phyloP scores from a whole-genome alignment of 441 rosid genomes.

The Oxalis stricta region DNA sequence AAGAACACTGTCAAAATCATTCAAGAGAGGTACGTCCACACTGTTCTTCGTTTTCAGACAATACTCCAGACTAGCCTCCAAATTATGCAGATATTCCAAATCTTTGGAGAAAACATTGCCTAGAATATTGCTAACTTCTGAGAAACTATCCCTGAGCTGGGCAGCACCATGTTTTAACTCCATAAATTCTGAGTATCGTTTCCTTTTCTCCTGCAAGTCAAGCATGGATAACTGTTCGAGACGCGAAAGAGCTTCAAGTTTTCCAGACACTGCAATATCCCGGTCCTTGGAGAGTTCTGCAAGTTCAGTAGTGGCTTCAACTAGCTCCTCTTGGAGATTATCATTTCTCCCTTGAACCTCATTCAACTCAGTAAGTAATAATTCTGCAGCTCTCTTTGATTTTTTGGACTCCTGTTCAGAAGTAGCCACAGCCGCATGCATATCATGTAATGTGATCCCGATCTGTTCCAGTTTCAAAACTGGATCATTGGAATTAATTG shows the following conservation, averaged over 20 bases:
- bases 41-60: constrained; percentile 27
- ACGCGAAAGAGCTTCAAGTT: constrained; percentile 47
- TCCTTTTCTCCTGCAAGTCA: constrained; percentile 38
- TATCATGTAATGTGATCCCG: constrained; percentile 36
- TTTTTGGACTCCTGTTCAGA: constrained; percentile 70
- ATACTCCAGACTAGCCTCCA: constrained; percentile 44
- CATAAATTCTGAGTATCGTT: constrained; percentile 34
- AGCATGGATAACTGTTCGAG: constrained; percentile 38
- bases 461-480: constrained; percentile 51
- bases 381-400: constrained; percentile 85
- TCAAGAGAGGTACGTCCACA: constrained; percentile 23
- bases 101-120: constrained; percentile 47
- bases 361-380: constrained; percentile 85
- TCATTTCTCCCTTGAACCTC: constrained; percentile 99
- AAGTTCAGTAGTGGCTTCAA: constrained; percentile 38
- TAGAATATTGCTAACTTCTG: constrained; percentile 30
- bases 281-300: constrained; percentile 40
- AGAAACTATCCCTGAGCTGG: constrained; percentile 36
- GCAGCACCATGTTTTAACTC: constrained; percentile 33
- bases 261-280: constrained; percentile 56
- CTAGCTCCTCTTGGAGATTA: constrained; percentile 73
- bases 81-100: constrained; percentile 48
- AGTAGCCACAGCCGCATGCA: constrained; percentile 46
- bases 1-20: constrained; percentile 10
- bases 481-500: constrained; percentile 39